Conservation (phyloP, 805 yeast species). For the Metschnikowia reukaufii region DNA sequence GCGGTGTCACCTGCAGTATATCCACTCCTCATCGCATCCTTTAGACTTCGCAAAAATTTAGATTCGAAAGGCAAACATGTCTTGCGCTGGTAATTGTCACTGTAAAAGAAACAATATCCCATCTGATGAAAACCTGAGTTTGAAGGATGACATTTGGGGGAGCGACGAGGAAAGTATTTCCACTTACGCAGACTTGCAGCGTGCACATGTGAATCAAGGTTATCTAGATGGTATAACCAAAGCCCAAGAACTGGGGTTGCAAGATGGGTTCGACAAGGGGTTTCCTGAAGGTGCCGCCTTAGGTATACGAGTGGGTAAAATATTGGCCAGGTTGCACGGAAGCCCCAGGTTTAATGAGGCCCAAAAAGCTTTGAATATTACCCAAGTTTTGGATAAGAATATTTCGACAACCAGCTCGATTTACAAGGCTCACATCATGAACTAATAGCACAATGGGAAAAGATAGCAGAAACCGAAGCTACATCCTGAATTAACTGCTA, state of each 20-base stretch:
- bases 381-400: conserved; percentile 54
- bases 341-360: conserved; percentile 34
- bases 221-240: conserved; percentile 75
- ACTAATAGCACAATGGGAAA: conserved; percentile 48
- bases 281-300: conserved; percentile 72
- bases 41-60: background rate
- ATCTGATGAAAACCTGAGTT: background rate
- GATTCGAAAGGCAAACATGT: conserved; percentile 3
- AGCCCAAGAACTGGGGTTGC: conserved; percentile 69
- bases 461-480: conserved; percentile 10
- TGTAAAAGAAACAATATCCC: background rate
- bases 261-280: conserved; percentile 78
- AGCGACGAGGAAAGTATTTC: conserved; percentile 25
- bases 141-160: conserved; percentile 38
- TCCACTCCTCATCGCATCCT: background rate
- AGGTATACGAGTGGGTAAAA: conserved; percentile 64
- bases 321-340: conserved; percentile 50
- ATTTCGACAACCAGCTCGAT: conserved; percentile 53
- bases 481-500: background rate
- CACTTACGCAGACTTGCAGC: conserved; percentile 34
- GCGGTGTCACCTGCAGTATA: background rate
- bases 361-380: conserved; percentile 54
- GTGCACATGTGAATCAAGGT: conserved; percentile 76
- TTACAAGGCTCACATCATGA: conserved; percentile 26
- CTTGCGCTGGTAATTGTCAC: conserved; percentile 18